These are phyloP conservation scores for Globisporangium orthogonon DNA, from an alignment of 352 stramenopile species.

Conservation along the genomic window DNA sequence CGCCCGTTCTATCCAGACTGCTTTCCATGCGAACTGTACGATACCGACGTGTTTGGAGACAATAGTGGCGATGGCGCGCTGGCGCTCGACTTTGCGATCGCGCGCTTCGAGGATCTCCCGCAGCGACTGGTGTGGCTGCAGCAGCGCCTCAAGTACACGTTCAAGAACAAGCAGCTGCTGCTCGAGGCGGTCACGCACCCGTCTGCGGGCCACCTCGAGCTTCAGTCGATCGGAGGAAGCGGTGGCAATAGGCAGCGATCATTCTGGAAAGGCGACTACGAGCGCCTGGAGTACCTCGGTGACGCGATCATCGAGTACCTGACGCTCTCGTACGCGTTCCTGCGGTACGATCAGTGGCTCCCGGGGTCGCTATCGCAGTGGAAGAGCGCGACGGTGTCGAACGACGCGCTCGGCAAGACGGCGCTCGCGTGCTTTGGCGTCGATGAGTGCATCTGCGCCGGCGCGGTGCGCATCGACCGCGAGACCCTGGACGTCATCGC, in stretches of 20 bases:
- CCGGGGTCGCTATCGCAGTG: constrained; percentile 72
- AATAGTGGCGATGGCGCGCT: constrained; percentile 13
- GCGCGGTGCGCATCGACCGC: constrained; percentile 55
- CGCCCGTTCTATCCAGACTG: constrained; percentile 61
- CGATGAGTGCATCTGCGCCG: constrained; percentile 72
- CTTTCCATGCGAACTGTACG: constrained; percentile 54
- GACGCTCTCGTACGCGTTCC: constrained; percentile 77
- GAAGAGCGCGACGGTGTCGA: constrained; percentile 84
- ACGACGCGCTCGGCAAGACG: constrained; percentile 80
- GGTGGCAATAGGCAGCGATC: constrained; percentile 20
- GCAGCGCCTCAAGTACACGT: constrained; percentile 77
- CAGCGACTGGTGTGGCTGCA: constrained; percentile 54
- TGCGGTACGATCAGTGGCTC: constrained; percentile 66
- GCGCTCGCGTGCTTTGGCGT: constrained; percentile 72
- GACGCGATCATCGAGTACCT: constrained; percentile 89
- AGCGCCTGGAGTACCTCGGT: constrained; percentile 85
- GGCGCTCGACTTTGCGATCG: constrained; percentile 47
- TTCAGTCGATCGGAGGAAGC: constrained; percentile 30
- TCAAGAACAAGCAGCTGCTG: constrained; percentile 67
- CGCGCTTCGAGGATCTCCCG: constrained; percentile 51
- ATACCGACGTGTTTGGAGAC: constrained; percentile 17
- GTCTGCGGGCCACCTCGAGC: constrained; percentile 54
- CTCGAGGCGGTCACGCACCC: constrained; percentile 77
- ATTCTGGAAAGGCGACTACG: constrained; percentile 79
- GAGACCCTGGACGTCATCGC: constrained; percentile 51